Base-by-base conservation (phyloP, 192 early-diverging fungal genomes). In the Thamnidium elegans region DNA sequence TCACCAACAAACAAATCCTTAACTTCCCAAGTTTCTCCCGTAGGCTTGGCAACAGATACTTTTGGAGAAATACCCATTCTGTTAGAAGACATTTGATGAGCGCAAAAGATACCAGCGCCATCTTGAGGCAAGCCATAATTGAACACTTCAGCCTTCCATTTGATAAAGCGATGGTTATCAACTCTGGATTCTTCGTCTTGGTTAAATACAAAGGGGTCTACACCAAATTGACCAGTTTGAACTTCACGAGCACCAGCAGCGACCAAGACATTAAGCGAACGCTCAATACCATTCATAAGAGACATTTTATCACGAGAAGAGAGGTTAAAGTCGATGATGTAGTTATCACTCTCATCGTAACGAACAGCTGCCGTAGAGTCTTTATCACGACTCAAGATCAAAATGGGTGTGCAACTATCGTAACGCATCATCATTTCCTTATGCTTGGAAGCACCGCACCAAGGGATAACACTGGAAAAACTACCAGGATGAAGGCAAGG, bases 1-100 rank as follows among this genome's bases (percentile, higher is more conserved):
- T 93, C 89, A 13, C 84, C 82, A 1, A 93, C 87, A 69, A 86
- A 93, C 30, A 91, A 77, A 32, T 81, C 76, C 67, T 87, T 78
- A 54, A 88, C 73, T 56, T 90, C 91, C 87, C 86, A 93, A 1
- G 84, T 82, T 64, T 89, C 80, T 11, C 91, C 91, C 0, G 77
- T 76, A 1, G 89, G 88, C 44, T 90, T 81, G 15, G 87, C 78
- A 32, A 70, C 91, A 7, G 85, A 85, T 1, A 63, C 59, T 32
- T 61, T 55, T n/a, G 86, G 77, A 32, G 74, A 74, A 14, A 70
- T 68, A 20, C 81, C 85, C 88, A 93, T 89, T 7, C 90, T 79
- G 66, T 84, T 78, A 13, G 81, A 68, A 51, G 81, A 79, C 82
- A 87, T 86, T 66, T 91, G 91, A 80, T 93, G 87, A 8, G 85